Conservation (phyloP, 176 grass and related monocot species). For the Areca catechu region DNA sequence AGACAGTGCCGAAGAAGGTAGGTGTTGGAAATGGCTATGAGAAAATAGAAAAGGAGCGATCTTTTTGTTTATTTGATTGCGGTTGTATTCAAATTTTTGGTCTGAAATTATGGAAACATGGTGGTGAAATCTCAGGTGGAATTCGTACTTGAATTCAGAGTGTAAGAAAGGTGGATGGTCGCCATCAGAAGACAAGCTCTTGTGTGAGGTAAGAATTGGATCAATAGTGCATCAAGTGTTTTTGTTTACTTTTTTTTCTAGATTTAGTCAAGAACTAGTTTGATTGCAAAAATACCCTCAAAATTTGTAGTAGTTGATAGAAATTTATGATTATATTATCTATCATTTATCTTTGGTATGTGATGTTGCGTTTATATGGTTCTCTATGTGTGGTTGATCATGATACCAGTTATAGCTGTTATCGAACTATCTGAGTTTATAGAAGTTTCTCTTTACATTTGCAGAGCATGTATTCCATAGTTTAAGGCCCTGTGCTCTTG, state of each 20-base stretch:
- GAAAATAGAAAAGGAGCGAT: not conserved
- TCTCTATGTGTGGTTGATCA: no score
- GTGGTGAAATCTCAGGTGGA: conserved; percentile 52
- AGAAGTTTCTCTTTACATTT: no score
- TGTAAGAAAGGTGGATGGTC: conserved; percentile 99
- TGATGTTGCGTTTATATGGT: not conserved
- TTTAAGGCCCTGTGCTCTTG: no score
- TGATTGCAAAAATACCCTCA: no score
- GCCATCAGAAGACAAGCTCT: conserved; percentile 69
- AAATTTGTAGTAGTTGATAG: not conserved
- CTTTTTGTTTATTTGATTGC: not conserved
- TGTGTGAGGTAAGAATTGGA: conserved; percentile 72
- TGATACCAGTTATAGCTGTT: no score
- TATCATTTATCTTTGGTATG: not conserved
- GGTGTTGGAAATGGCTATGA: not conserved
- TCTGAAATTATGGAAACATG: not conserved
- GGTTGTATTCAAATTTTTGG: not conserved
- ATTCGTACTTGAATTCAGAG: conserved; percentile 92
- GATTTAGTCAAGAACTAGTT: no score
- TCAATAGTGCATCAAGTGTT: conserved; percentile 1
- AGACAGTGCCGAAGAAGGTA: conserved; percentile 95
- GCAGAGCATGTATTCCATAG: no score
- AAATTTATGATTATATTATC: not conserved
- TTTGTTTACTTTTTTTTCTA: not conserved
- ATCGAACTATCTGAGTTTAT: no score